A percentile compares a stretch with the other conserved stretches of the same genome.
phyloP scores from a whole-genome alignment of 768 basidiomycete genomes.

The Phaeotremella fagi region DNA sequence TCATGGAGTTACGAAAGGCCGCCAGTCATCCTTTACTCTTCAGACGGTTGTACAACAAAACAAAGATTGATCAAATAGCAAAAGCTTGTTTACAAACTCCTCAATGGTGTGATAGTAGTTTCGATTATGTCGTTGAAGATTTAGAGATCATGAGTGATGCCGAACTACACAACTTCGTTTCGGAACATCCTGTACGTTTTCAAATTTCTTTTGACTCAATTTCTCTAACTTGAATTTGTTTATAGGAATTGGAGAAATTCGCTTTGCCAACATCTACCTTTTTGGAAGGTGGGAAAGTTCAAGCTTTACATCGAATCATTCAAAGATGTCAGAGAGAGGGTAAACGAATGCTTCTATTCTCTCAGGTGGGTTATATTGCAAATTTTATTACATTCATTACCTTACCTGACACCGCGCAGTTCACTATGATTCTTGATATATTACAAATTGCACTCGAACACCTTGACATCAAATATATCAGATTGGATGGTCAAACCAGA shows the following conservation, averaged over 20 bases:
- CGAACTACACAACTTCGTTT: slow-evolving; percentile 74
- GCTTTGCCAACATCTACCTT: slow-evolving; percentile 70
- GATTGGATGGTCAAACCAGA: slow-evolving; percentile 87
- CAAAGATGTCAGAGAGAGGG: slow-evolving; percentile 61
- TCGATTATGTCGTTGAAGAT: slow-evolving; percentile 87
- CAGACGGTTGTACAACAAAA: slow-evolving; percentile 74
- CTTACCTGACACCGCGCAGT: slow-evolving; percentile 53
- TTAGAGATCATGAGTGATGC: slow-evolving; percentile 97
- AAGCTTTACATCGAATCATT: slow-evolving; percentile 66
- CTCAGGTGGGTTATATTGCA: slow-evolving; percentile 60
- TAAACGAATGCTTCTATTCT: slow-evolving; percentile 86
- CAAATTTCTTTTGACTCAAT: background rate
- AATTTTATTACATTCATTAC: background rate
- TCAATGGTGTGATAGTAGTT: slow-evolving; percentile 78
- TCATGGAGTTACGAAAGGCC: slow-evolving; percentile 97
- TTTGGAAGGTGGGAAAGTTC: slow-evolving; percentile 82
- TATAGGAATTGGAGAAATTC: slow-evolving; percentile 57
- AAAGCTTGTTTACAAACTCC: slow-evolving; percentile 82
- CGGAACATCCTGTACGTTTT: slow-evolving; percentile 69
- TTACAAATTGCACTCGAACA: slow-evolving; percentile 74
- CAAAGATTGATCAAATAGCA: slow-evolving; percentile 66
- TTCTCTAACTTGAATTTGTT: background rate
- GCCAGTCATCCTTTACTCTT: slow-evolving; percentile 96
- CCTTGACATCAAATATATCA: slow-evolving; percentile 65
- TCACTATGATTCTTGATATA: slow-evolving; percentile 93